Evolutionary conservation across 345 rosid genomes (phyloP), one percentile per base, ranked within the genome.

Genomic region (Gynandropsis gynandra): DNA sequence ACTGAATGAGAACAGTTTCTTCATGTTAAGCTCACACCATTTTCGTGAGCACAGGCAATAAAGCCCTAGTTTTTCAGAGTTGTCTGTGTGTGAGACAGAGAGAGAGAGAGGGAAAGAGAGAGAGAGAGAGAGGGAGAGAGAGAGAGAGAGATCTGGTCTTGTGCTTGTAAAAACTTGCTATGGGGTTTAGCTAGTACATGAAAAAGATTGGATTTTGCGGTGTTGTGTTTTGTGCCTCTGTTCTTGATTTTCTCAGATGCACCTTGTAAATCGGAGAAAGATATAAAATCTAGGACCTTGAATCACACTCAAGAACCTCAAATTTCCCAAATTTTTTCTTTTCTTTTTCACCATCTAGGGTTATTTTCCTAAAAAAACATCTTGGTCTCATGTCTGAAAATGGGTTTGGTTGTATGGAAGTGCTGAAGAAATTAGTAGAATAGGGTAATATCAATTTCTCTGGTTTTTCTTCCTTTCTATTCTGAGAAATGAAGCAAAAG

Each of bases 401-500:
- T 40, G 77, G 77, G 72, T 74, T 64, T 73, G 58, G 66, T 49
- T 54, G 8, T 65, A 73, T 58, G 61, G 38, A 42, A 55, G 58
- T 55, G 50, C 43, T 53, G 54, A 50, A 61, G 53, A 36, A 52
- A 14, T 16, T 52, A 56, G 42, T 58, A 47, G 51, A 42, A 32
- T 8, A 12, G 37, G 42, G 18, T 42, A 42, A 12, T 10, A 7
- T 24, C 35, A 40, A 9, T 19, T 0, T 32, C 29, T 33, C 21
- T 40, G 3, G 9, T 15, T 42, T 52, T 31, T 56, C 12, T 17
- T 0, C 5, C 0, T 9, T 7, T 47, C 27, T 58, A 61, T 35
- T 10, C 44, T 40, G 57, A 71, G 61, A 73, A 62, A 68, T 71
- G 72, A 74, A 70, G 65, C 78, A 74, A 61, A 82, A 71, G 61